Evolutionary conservation across 805 yeast species (phyloP).

Genomic region (Torulaspora maleeae): DNA sequence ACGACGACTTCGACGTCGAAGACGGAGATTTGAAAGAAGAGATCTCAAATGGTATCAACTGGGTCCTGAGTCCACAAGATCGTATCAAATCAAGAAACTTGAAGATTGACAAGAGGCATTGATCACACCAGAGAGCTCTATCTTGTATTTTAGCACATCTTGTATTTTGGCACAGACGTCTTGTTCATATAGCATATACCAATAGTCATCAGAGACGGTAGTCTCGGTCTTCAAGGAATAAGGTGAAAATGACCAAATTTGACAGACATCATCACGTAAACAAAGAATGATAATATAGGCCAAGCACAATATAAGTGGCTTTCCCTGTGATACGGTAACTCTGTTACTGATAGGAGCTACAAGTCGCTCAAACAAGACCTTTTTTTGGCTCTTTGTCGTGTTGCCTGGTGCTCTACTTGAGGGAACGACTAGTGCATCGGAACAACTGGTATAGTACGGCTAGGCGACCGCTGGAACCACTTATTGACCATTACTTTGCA

Average conservation of each 20-base stretch:
- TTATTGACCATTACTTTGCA: not conserved
- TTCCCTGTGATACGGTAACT: constrained; percentile 9
- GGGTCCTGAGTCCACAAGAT: constrained; percentile 79
- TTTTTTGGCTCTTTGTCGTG: not conserved
- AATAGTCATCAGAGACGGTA: constrained; percentile 4
- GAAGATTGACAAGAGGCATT: constrained; percentile 41
- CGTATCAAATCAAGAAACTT: constrained; percentile 56
- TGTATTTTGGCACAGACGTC: not conserved
- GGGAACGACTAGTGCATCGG: not conserved
- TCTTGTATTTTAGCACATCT: not conserved
- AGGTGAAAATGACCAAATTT: constrained; percentile 9
- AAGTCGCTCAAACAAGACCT: not conserved
- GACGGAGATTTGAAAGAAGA: constrained; percentile 39
- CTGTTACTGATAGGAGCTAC: constrained; percentile 7
- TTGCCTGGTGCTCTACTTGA: not conserved
- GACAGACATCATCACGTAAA: constrained; percentile 15
- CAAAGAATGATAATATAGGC: constrained; percentile 2
- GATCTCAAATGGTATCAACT: constrained; percentile 43
- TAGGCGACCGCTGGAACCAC: not conserved
- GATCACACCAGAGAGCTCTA: not conserved
- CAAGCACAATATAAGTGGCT: constrained; percentile 1
- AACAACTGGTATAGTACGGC: no score
- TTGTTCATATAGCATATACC: not conserved
- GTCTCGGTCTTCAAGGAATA: constrained; percentile 3
- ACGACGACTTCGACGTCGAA: constrained; percentile 43